These are phyloP conservation scores for Rhizopus arrhizus DNA, from an alignment of 371 early-diverging fungal species.

Conservation along the genomic window DNA sequence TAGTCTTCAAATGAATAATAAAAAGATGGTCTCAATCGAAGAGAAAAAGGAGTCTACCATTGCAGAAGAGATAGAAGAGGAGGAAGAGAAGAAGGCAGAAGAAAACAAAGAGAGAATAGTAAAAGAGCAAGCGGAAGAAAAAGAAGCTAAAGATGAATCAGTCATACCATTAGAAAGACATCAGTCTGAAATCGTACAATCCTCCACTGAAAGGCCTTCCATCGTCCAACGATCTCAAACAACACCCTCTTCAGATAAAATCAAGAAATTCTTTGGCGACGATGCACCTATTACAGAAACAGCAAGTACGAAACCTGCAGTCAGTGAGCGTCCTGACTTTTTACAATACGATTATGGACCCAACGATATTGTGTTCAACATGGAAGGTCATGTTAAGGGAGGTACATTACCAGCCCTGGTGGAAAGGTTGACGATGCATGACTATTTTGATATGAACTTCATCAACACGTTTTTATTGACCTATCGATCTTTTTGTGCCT, in stretches of 20 bases:
- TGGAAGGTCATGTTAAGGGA: slow-evolving; percentile 85
- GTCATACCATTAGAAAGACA: slow-evolving; percentile 7
- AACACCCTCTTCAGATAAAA: slow-evolving; percentile 50
- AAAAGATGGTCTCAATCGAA: not conserved
- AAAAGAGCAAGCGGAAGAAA: not conserved
- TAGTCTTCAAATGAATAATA: not conserved
- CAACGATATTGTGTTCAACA: slow-evolving; percentile 77
- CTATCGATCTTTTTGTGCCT: slow-evolving; percentile 81
- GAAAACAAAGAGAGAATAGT: not conserved
- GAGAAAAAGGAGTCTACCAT: slow-evolving; percentile 2
- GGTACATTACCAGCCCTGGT: slow-evolving; percentile 83
- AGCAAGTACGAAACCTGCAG: slow-evolving; percentile 10
- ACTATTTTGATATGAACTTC: slow-evolving; percentile 70
- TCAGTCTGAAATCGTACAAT: slow-evolving; percentile 9
- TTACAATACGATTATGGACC: slow-evolving; percentile 74
- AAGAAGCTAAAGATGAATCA: not conserved
- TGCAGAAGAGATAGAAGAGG: slow-evolving; percentile 12
- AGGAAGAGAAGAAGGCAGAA: slow-evolving; percentile 2
- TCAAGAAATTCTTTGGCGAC: slow-evolving; percentile 67
- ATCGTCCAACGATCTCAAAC: slow-evolving; percentile 49
- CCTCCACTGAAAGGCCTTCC: not conserved
- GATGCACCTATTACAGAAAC: slow-evolving; percentile 36
- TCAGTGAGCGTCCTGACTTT: slow-evolving; percentile 45
- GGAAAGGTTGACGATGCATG: slow-evolving; percentile 86
- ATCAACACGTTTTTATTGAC: slow-evolving; percentile 85